Percentiles rank a stretch among this genome's conserved stretches.
These are phyloP conservation scores for Fusarium proliferatum DNA, from an alignment of 2,329 filamentous ascomycete genomes.

Conservation along the genomic window DNA sequence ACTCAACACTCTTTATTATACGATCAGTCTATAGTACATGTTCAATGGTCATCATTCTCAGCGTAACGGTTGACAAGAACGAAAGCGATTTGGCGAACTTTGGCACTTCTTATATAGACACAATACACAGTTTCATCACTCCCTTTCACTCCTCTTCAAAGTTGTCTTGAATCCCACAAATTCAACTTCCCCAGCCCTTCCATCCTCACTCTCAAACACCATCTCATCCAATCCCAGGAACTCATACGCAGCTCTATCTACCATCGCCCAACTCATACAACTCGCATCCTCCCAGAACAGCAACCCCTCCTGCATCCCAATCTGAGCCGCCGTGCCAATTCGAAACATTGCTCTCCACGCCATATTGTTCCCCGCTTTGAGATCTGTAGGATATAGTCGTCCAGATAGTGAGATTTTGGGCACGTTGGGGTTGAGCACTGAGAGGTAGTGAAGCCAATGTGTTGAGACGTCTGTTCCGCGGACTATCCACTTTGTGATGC, in stretches of 20 bases:
- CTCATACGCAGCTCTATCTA: neutral
- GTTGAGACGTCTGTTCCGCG: slow-evolving; percentile 5
- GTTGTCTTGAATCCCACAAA: slow-evolving; percentile 6
- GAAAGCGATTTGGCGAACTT: neutral
- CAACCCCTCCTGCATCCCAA: neutral
- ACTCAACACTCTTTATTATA: fast-evolving
- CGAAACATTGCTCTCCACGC: slow-evolving; percentile 6
- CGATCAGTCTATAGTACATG: fast-evolving
- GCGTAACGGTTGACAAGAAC: too few relatives aligned
- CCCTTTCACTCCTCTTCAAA: neutral
- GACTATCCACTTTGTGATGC: neutral
- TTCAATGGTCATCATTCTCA: fast-evolving
- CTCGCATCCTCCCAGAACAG: slow-evolving; percentile 12
- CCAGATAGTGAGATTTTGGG: neutral
- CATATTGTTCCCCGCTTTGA: fast-evolving
- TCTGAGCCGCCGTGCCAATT: neutral
- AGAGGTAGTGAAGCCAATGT: slow-evolving; percentile 4
- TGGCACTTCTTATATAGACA: neutral
- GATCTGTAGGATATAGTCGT: neutral
- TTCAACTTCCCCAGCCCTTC: neutral
- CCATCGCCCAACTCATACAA: slow-evolving; percentile 2
- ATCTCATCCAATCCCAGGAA: slow-evolving; percentile 5
- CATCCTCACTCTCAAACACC: neutral
- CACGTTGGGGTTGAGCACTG: neutral
- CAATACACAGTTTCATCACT: neutral